Evolutionary conservation across 257 asterid genomes (phyloP).

Genomic region (Nicotiana sylvestris): DNA sequence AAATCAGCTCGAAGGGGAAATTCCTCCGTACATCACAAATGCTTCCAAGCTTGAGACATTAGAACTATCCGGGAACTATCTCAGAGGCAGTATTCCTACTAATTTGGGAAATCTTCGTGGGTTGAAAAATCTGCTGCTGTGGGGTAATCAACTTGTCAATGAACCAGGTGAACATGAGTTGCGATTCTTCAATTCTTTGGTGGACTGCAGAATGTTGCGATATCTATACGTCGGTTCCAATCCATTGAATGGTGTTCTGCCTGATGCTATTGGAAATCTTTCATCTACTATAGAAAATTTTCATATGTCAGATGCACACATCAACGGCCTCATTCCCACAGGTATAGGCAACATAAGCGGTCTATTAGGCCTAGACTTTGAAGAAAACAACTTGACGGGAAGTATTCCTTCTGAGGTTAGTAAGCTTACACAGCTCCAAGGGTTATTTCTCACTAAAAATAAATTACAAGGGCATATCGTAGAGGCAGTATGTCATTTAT

Average conservation of each 20-base stretch:
- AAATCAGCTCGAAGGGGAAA: slow-evolving; percentile 21
- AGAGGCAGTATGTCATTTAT: slow-evolving; percentile 16
- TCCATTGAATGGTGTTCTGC: slow-evolving; percentile 27
- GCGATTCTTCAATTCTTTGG: slow-evolving; percentile 23
- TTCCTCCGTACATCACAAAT: slow-evolving; percentile 24
- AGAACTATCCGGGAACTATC: neutral
- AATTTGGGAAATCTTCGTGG: slow-evolving; percentile 24
- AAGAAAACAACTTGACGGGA: slow-evolving; percentile 7
- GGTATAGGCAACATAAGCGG: slow-evolving; percentile 34
- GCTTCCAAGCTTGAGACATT: slow-evolving; percentile 17
- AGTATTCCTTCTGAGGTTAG: slow-evolving; percentile 25
- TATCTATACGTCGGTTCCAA: slow-evolving; percentile 17
- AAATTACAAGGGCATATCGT: slow-evolving; percentile 26
- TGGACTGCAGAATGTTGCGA: slow-evolving; percentile 25
- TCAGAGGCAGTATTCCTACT: slow-evolving; percentile 21
- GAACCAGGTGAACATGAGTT: slow-evolving; percentile 13
- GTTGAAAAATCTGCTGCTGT: slow-evolving; percentile 19
- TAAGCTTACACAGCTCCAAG: slow-evolving; percentile 19
- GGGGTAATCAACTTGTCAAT: slow-evolving; percentile 13
- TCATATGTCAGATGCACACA: slow-evolving; percentile 8
- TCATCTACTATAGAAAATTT: slow-evolving; percentile 24
- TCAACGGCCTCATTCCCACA: slow-evolving; percentile 25
- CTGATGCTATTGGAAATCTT: slow-evolving; percentile 25
- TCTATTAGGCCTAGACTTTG: slow-evolving; percentile 18
- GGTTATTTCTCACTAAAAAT: slow-evolving; percentile 17